A percentile compares a stretch with the other conserved stretches of the same genome.
Conservation (phyloP, 805 yeast genomes). For the Maudiozyma pseudohumilis region DNA sequence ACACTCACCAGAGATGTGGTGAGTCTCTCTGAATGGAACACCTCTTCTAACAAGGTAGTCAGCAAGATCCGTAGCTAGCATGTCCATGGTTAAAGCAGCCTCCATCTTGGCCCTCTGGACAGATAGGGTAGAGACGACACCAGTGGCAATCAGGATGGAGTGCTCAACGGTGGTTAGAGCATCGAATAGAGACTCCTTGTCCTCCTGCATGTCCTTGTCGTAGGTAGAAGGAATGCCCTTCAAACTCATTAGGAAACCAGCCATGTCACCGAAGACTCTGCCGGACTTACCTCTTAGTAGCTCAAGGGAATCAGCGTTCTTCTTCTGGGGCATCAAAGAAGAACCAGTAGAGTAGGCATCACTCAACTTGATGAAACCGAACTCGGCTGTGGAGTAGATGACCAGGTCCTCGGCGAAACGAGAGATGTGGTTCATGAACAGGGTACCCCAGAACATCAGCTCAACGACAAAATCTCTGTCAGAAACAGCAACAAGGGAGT, state of each 20-base stretch:
- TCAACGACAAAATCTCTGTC: constrained; percentile 98
- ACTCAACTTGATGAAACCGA: constrained; percentile 85
- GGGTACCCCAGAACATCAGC: constrained; percentile 87
- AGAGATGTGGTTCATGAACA: constrained; percentile 92
- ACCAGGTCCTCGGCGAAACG: constrained; percentile 91
- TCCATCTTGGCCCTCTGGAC: constrained; percentile 72
- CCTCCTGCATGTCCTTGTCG: constrained; percentile 98
- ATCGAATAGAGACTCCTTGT: constrained; percentile 96
- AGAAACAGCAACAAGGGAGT: constrained; percentile 91
- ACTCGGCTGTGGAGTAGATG: constrained; percentile 94
- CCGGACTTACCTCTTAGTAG: constrained; percentile 95
- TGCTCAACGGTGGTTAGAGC: constrained; percentile 84
- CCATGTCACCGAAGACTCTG: constrained; percentile 87
- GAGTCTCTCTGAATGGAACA: constrained; percentile 98
- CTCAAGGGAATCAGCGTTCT: constrained; percentile 94
- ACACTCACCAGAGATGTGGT: constrained; percentile 96
- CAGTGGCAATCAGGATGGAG: constrained; percentile 89
- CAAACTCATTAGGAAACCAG: constrained; percentile 93
- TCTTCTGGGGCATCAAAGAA: constrained; percentile 97
- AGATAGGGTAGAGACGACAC: constrained; percentile 80
- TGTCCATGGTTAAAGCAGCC: constrained; percentile 91
- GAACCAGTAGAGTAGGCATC: constrained; percentile 99
- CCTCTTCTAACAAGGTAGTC: constrained; percentile 96
- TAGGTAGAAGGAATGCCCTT: constrained; percentile 97
- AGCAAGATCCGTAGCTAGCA: constrained; percentile 97